A percentile compares a stretch with the other conserved stretches of the same genome.
phyloP scores from a whole-genome alignment of 345 rosid genomes.

The Pugionium dolabratum region DNA sequence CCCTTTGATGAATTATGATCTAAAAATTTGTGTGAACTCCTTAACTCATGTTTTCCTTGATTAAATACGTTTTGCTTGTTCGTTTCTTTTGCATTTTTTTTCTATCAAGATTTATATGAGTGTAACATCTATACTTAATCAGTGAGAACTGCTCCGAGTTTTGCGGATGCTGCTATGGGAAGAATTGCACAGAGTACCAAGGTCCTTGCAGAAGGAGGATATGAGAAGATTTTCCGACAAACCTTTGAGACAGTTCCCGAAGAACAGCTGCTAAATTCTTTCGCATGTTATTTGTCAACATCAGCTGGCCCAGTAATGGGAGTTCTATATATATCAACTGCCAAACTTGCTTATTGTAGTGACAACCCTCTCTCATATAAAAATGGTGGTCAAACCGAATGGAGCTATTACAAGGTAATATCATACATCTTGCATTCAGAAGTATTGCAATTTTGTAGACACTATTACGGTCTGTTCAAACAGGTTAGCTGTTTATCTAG shows the following conservation, averaged over 20 bases:
- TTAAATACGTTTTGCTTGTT: not conserved
- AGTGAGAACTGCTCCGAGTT: slow-evolving; percentile 81
- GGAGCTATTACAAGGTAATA: slow-evolving; percentile 80
- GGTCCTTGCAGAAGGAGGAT: slow-evolving; percentile 82
- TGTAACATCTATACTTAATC: slow-evolving; percentile 3
- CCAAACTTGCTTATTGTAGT: slow-evolving; percentile 70
- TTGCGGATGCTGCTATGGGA: slow-evolving; percentile 84
- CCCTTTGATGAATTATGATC: not conserved
- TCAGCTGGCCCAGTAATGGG: slow-evolving; percentile 95
- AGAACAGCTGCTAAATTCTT: slow-evolving; percentile 58
- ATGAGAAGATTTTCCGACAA: slow-evolving; percentile 69
- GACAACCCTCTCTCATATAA: slow-evolving; percentile 77
- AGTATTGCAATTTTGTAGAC: no score
- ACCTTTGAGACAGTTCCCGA: slow-evolving; percentile 79
- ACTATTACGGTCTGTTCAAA: no score
- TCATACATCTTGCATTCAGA: not conserved
- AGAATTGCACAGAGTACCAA: slow-evolving; percentile 81
- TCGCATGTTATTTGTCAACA: slow-evolving; percentile 76
- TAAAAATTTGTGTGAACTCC: not conserved
- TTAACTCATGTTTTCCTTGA: slow-evolving; percentile 11
- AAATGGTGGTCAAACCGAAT: slow-evolving; percentile 55
- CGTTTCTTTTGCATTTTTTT: slow-evolving; percentile 3
- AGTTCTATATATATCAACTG: slow-evolving; percentile 61
- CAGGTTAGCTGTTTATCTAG: not conserved
- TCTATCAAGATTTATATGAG: not conserved